Evolutionary conservation across 148 eudicot genomes (phyloP).

Genomic region (Persicaria maculosa): DNA sequence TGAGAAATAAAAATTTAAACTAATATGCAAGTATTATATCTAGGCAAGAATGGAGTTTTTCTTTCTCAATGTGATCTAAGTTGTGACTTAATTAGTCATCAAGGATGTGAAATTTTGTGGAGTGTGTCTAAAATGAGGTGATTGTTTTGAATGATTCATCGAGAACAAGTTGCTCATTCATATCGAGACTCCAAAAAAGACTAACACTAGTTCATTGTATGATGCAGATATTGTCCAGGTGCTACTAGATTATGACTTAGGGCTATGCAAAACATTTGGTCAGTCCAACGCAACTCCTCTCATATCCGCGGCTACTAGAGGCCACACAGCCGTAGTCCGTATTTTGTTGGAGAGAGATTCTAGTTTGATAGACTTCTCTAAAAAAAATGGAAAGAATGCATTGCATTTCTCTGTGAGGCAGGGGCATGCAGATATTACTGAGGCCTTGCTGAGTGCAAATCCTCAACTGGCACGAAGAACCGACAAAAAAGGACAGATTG

Average conservation of each 20-base stretch:
- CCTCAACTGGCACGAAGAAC: conserved; percentile 44
- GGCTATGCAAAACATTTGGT: conserved; percentile 39
- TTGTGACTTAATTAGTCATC: no score
- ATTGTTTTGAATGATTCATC: not conserved
- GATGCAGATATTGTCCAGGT: conserved; percentile 54
- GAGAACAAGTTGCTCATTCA: not conserved
- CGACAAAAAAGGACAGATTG: conserved; percentile 73
- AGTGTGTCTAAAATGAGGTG: not conserved
- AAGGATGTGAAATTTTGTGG: no score
- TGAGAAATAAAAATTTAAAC: no score
- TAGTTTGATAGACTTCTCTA: conserved; percentile 37
- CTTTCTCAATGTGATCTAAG: no score
- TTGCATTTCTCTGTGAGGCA: conserved; percentile 62
- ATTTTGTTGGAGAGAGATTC: conserved; percentile 41
- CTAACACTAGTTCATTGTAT: not conserved
- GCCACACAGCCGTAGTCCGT: conserved; percentile 47
- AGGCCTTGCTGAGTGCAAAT: conserved; percentile 42
- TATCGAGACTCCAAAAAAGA: not conserved
- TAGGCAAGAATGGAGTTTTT: no score
- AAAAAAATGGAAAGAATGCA: conserved; percentile 70
- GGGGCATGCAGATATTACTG: conserved; percentile 49
- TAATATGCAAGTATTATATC: no score
- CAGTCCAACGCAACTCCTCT: conserved; percentile 74
- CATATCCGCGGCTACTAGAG: conserved; percentile 58
- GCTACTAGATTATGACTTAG: conserved; percentile 43